phyloP scores from a whole-genome alignment of 805 yeast genomes.

The Barnettozyma californica region DNA sequence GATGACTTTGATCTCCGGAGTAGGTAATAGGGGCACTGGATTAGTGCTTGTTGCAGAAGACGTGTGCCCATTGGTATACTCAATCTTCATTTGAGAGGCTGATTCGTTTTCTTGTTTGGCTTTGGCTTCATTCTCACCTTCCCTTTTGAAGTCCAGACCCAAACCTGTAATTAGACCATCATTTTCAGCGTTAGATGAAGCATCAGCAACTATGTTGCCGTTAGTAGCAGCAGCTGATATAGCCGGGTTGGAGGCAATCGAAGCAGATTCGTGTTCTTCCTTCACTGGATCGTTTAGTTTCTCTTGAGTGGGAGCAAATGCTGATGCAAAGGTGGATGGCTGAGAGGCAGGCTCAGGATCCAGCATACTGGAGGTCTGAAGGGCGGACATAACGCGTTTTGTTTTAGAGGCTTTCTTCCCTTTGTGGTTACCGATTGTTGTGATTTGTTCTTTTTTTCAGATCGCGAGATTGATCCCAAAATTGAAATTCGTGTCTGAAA shows the following conservation, averaged over 20 bases:
- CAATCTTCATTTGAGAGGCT: slow-evolving; percentile 1
- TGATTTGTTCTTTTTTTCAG: neutral
- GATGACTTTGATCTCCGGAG: slow-evolving; percentile 51
- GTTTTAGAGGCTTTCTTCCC: slow-evolving; percentile 1
- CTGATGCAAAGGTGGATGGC: slow-evolving; percentile 1
- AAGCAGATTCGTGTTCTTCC: neutral
- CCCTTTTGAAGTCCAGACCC: slow-evolving; percentile 7
- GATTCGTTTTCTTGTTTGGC: slow-evolving; percentile 4
- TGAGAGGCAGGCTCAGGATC: slow-evolving; percentile 9
- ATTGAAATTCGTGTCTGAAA: slow-evolving; percentile 1
- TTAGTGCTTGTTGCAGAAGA: neutral
- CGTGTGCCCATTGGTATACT: neutral
- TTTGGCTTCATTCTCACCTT: neutral
- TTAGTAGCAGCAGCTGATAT: neutral
- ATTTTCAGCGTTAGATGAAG: neutral
- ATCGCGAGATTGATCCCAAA: neutral
- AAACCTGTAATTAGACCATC: slow-evolving; percentile 6
- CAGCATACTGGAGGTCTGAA: slow-evolving; percentile 8
- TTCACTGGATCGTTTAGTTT: neutral
- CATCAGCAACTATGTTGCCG: neutral
- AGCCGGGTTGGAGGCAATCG: neutral
- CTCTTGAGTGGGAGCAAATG: slow-evolving; percentile 1
- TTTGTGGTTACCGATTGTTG: neutral
- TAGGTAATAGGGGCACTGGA: slow-evolving; percentile 17
- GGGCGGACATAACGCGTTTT: slow-evolving; percentile 4